phyloP scores from a whole-genome alignment of 2,329 filamentous ascomycete genomes.

The Pyrenochaeta sp. region DNA sequence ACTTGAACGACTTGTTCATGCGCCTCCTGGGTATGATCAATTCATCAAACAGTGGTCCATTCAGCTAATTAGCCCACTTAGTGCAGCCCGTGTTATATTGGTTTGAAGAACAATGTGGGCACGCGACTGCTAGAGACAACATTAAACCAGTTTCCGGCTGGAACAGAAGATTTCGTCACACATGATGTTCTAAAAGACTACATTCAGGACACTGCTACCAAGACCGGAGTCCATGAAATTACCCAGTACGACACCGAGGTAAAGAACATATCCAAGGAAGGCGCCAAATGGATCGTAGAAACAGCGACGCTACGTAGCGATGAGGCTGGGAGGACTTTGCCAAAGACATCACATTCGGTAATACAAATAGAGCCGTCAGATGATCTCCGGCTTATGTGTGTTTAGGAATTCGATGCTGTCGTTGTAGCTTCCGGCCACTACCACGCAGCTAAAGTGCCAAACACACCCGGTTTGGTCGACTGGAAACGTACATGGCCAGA shows the following conservation, averaged over 20 bases:
- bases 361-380: fast-evolving
- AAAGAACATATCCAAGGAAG: constrained; percentile 58
- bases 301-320: constrained; percentile 54
- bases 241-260: constrained; percentile 69
- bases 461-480: constrained; percentile 57
- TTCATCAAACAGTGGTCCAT: neutral
- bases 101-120: constrained; percentile 63
- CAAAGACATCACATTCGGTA: constrained; percentile 9
- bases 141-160: constrained; percentile 64
- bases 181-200: constrained; percentile 67
- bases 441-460: constrained; percentile 59
- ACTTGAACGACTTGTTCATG: constrained; percentile 47
- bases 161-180: constrained; percentile 66
- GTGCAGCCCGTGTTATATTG: constrained; percentile 60
- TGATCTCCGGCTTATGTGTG: neutral
- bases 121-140: constrained; percentile 61
- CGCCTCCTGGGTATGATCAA: constrained; percentile 58
- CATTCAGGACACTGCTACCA: constrained; percentile 65
- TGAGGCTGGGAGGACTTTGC: constrained; percentile 17
- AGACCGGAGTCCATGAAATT: constrained; percentile 59
- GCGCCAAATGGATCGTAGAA: constrained; percentile 60
- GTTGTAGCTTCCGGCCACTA: constrained; percentile 66
- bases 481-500: constrained; percentile 58
- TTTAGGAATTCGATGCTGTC: constrained; percentile 58
- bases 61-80: constrained; percentile 10